Evolutionary conservation across 306 rosid species (phyloP), one percentile per base, ranked within the genome.

Genomic region (Styphnolobium japonicum): DNA sequence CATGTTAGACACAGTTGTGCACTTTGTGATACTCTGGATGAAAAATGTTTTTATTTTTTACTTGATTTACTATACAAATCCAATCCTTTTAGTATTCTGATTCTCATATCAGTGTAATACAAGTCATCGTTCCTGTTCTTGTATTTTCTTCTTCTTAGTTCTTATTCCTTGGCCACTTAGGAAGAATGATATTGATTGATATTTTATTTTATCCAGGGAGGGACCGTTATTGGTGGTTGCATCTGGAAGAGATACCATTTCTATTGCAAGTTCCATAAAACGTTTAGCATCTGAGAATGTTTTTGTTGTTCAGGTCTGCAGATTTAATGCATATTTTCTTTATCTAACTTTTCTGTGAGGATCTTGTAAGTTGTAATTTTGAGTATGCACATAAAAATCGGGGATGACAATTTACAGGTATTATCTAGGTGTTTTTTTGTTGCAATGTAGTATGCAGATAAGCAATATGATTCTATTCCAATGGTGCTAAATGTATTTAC

Each of bases 151-250:
- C 73, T 15, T 48, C 48, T 73, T 49, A 9, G 25, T 62, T 63
- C 64, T 55, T 42, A 55, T 68, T 82, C 27, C 63, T 46, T 48
- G 42, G 55, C 25, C 57, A 31, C 62, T 33, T 65, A 40, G 29
- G 42, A 61, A 67, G 55, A 58, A 68, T 42, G 52, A 64, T 62
- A 66, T n/a, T 84, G 49, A 16, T 61, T 82, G 63, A 45, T 72
- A 63, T 63, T 51, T 62, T n/a, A n/a, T n/a, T n/a, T n/a, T 84
- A 62, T 78, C 65, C 80, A 91, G 98, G 95, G 95, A 91, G 85
- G 98, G 97, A 65, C 98, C 98, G 14, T 75, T 94, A 34, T 73
- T 94, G 89, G 95, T 94, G 86, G 87, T 92, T 73, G 97, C 98
- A 73, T 92, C 91, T 53, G 98, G 98, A 58, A 91, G 97, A 60